These are phyloP conservation scores for Penicillium chermesinum DNA, from an alignment of 495 filamentous ascomycete genomes.

Conservation along the genomic window DNA sequence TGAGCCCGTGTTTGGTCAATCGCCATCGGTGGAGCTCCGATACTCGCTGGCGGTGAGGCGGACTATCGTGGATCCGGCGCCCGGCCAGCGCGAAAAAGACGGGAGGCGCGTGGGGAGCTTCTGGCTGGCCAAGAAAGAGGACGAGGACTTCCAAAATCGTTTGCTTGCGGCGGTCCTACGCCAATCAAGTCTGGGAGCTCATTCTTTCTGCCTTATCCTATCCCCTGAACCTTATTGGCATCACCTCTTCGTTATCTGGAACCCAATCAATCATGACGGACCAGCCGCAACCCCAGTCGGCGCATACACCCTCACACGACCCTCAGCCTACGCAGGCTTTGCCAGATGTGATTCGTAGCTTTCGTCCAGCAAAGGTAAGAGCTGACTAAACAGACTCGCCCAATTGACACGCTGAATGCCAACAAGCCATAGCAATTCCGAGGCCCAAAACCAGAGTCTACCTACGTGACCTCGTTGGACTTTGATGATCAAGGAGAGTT, in stretches of 20 bases:
- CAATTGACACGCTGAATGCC: not conserved
- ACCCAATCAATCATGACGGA: slow-evolving; percentile 34
- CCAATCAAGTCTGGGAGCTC: no score
- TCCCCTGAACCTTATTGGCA: no score
- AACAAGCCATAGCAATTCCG: slow-evolving; percentile 28
- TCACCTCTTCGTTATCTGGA: not conserved
- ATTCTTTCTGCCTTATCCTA: not conserved
- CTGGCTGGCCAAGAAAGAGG: slow-evolving; percentile 2
- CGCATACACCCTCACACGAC: slow-evolving; percentile 22
- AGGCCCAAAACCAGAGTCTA: slow-evolving; percentile 35
- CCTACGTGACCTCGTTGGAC: slow-evolving; percentile 69
- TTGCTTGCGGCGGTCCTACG: not conserved
- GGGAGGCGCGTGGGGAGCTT: slow-evolving; percentile 20
- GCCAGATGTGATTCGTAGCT: slow-evolving; percentile 43
- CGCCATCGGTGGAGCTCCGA: slow-evolving; percentile 11
- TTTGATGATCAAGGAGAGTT: slow-evolving; percentile 93
- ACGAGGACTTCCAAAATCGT: not conserved
- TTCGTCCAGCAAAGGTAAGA: slow-evolving; percentile 43
- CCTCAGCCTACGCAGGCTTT: slow-evolving; percentile 37
- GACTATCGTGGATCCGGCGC: slow-evolving; percentile 1
- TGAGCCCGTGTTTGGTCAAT: slow-evolving; percentile 17
- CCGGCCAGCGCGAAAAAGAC: slow-evolving; percentile 9
- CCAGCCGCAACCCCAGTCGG: slow-evolving; percentile 11
- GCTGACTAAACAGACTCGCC: not conserved
- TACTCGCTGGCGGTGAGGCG: slow-evolving; percentile 17